These are phyloP conservation scores for Breviolum minutum DNA, from an alignment of 73 alveolate genomes.

Conservation along the genomic window DNA sequence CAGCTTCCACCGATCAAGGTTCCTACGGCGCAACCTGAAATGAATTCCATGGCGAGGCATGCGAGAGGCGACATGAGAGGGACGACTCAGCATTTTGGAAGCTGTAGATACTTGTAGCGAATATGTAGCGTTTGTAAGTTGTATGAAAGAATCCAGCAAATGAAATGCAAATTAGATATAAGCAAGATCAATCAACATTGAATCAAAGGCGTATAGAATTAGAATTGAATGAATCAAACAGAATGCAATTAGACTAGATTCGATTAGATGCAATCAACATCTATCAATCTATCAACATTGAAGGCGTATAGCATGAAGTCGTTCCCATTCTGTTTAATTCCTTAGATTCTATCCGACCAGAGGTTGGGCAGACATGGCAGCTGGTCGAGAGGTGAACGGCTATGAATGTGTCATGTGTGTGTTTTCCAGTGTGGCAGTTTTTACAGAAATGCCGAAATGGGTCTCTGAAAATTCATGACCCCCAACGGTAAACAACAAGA, in stretches of 20 bases:
- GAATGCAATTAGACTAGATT: background rate
- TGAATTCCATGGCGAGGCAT: slow-evolving; percentile 65
- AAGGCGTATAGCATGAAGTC: background rate
- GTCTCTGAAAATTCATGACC: background rate
- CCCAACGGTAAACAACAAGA: background rate
- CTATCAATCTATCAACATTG: background rate
- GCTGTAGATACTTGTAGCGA: background rate
- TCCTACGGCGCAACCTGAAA: slow-evolving; percentile 26
- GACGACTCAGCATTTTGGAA: background rate
- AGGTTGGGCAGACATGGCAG: slow-evolving; percentile 86
- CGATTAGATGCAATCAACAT: background rate
- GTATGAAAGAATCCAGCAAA: background rate
- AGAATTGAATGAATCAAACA: background rate
- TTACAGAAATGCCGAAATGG: too few relatives aligned
- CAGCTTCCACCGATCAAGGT: background rate
- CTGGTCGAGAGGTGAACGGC: slow-evolving; percentile 26
- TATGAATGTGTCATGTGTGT: background rate
- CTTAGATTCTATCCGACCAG: too few relatives aligned
- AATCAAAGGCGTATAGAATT: background rate
- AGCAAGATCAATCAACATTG: background rate
- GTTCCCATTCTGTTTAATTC: background rate
- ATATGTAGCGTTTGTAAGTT: background rate
- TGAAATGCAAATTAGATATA: background rate
- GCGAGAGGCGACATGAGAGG: slow-evolving; percentile 20
- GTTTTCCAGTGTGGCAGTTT: background rate